A percentile compares a stretch with the other conserved stretches of the same genome.
Evolutionary conservation across 371 early-diverging fungal genomes (phyloP).

Genomic region (Apophysomyces trapeziformis): DNA sequence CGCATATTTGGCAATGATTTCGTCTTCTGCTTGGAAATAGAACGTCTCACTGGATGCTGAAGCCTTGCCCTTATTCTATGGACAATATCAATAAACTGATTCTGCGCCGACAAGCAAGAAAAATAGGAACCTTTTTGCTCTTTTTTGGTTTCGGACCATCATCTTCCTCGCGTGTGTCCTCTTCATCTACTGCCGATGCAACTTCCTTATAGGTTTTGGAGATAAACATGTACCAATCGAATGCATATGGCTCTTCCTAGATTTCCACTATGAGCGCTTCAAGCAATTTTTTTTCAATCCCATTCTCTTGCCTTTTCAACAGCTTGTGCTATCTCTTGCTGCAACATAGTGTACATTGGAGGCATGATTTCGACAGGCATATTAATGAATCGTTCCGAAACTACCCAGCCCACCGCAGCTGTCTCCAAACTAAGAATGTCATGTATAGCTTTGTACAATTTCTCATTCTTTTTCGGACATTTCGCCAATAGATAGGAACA

Average conservation of each 20-base stretch:
- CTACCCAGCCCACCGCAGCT: constrained; percentile 67
- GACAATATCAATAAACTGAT: background rate
- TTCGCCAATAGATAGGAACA: constrained; percentile 69
- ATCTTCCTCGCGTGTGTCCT: constrained; percentile 53
- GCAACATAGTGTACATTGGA: constrained; percentile 87
- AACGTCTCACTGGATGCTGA: constrained; percentile 45
- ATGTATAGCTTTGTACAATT: constrained; percentile 44
- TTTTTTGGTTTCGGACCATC: constrained; percentile 27
- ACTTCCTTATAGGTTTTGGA: constrained; percentile 88
- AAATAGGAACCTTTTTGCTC: constrained; percentile 43
- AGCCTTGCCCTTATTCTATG: constrained; percentile 10
- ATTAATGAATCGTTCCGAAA: constrained; percentile 94
- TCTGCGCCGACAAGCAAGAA: background rate
- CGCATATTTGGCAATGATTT: constrained; percentile 68
- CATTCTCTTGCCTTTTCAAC: constrained; percentile 64
- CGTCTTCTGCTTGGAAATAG: constrained; percentile 93
- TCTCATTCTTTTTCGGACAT: constrained; percentile 57
- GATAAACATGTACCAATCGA: constrained; percentile 83
- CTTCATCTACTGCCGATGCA: constrained; percentile 63
- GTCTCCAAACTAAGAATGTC: constrained; percentile 46
- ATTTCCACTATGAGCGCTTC: background rate
- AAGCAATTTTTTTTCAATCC: background rate
- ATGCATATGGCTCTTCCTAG: constrained; percentile 74
- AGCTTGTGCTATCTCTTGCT: constrained; percentile 82
- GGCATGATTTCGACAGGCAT: constrained; percentile 94